Base-by-base conservation (phyloP, 2,329 filamentous ascomycete genomes). In the Pseudohalonectria lignicola region DNA sequence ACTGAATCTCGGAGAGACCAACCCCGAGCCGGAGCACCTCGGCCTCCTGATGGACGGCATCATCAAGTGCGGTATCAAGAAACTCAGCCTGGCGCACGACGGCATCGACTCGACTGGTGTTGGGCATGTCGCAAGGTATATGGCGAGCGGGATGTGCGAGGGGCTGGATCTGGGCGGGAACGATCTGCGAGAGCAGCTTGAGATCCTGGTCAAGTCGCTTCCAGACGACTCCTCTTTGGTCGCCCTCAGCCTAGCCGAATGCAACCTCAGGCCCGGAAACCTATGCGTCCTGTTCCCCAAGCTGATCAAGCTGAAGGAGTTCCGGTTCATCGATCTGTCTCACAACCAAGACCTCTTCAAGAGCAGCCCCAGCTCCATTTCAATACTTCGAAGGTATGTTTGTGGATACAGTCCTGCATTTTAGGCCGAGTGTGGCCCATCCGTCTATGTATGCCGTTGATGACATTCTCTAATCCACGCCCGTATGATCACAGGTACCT, bases 121-220 rank as follows among this genome's bases (percentile, higher is more conserved):
- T 37, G 69, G 76, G 38, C 81, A 94, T 51, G 74, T 95, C 21
- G 71, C 82, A 21, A 75, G 74, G 39, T 96, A 88, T 53, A 59
- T 96, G 16, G 71, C 76, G 20, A 78, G 77, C 17, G 82, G 83
- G 0, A 71, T 79, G 36, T 96, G 90, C 48, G 83, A 93, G 55
- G 90, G 86, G 5, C 67, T 98, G 4, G 92, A 96, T 55, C 62
- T 96, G 11, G 86, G 87, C 30, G 86, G 87, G 18, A 96, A 96
- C 49, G 76, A 92, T 46, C 55, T 81, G 15, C 59, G 65, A 32
- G 67, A 75, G 23, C 66, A 73, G 31, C 62, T 79, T 23, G 70
- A 69, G 13, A 57, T 59, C 1, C 57, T 82, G 36, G 69, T 71
- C 4, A 60, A 63, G 3, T 66, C 69, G 1, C 55, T 80, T n/a